Conservation (phyloP, 768 basidiomycete species). For the Pisolithus orientalis region DNA sequence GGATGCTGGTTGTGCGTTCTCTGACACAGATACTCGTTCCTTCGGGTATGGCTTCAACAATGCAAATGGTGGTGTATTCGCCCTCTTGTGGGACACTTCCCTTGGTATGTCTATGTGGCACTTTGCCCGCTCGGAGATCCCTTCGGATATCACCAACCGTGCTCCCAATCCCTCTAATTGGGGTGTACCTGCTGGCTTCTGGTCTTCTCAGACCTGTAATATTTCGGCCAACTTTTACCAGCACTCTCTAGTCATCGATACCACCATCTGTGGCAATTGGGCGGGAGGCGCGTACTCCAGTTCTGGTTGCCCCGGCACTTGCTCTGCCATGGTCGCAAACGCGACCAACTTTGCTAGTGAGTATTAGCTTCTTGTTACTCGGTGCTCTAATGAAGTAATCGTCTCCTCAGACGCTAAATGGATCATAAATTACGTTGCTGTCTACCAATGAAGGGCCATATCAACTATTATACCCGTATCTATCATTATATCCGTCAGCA, state of each 20-base stretch:
- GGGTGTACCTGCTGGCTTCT: constrained; percentile 48
- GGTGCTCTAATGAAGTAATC: constrained; percentile 2
- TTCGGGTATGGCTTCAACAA: constrained; percentile 34
- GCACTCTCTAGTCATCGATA: constrained; percentile 42
- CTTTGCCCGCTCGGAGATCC: constrained; percentile 47
- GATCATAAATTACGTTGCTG: constrained; percentile 51
- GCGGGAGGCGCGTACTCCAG: constrained; percentile 16
- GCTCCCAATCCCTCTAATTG: constrained; percentile 44
- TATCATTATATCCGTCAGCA: neutral
- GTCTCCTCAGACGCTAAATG: constrained; percentile 42
- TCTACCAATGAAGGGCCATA: constrained; percentile 32
- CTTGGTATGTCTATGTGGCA: constrained; percentile 51
- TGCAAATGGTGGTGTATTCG: constrained; percentile 47
- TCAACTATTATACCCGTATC: neutral
- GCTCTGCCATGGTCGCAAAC: constrained; percentile 43
- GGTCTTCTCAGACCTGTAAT: constrained; percentile 43
- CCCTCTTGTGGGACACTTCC: constrained; percentile 43
- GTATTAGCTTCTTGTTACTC: constrained; percentile 3
- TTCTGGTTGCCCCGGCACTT: constrained; percentile 38
- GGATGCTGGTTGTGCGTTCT: constrained; percentile 48
- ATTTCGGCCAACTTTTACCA: constrained; percentile 45
- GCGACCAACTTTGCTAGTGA: constrained; percentile 48
- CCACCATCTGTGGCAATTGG: constrained; percentile 29
- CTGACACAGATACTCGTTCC: constrained; percentile 35
- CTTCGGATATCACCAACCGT: constrained; percentile 41